phyloP scores from a whole-genome alignment of 1,139 yeast species.

The Diutina sp. region DNA sequence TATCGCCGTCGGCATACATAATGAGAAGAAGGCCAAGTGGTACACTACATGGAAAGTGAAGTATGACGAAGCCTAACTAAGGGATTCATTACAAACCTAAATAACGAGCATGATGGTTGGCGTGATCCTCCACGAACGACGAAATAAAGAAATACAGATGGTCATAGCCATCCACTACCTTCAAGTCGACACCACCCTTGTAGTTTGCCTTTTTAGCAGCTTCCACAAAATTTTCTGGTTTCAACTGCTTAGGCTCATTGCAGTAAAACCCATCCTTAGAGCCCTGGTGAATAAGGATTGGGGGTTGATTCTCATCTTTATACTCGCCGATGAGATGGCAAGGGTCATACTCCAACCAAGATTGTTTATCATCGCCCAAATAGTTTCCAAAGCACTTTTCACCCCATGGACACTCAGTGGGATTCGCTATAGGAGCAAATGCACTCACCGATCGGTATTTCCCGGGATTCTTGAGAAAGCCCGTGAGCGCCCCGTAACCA shows the following conservation, averaged over 20 bases:
- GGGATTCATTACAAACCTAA: constrained; percentile 14
- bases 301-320: constrained; percentile 34
- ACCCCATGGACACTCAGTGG: constrained; percentile 70
- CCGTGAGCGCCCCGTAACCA: constrained; percentile 82
- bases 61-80: constrained; percentile 9
- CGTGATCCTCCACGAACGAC: constrained; percentile 72
- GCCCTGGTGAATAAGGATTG: constrained; percentile 78
- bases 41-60: constrained; percentile 36
- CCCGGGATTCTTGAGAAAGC: constrained; percentile 64
- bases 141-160: constrained; percentile 85
- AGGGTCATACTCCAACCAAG: constrained; percentile 77
- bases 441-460: constrained; percentile 77
- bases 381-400: constrained; percentile 70
- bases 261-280: constrained; percentile 57
- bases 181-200: constrained; percentile 47
- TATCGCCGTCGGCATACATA: constrained; percentile 19
- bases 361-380: constrained; percentile 44
- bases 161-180: constrained; percentile 73
- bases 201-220: constrained; percentile 51
- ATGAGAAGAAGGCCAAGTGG: constrained; percentile 36
- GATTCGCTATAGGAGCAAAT: constrained; percentile 83
- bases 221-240: constrained; percentile 59
- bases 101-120: constrained; percentile 74
- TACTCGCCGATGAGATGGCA: constrained; percentile 51
- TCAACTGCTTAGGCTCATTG: constrained; percentile 45